A percentile compares a stretch with the other conserved stretches of the same genome.
Conservation (phyloP, 2,329 filamentous ascomycete genomes). For the Eutypa lata region DNA sequence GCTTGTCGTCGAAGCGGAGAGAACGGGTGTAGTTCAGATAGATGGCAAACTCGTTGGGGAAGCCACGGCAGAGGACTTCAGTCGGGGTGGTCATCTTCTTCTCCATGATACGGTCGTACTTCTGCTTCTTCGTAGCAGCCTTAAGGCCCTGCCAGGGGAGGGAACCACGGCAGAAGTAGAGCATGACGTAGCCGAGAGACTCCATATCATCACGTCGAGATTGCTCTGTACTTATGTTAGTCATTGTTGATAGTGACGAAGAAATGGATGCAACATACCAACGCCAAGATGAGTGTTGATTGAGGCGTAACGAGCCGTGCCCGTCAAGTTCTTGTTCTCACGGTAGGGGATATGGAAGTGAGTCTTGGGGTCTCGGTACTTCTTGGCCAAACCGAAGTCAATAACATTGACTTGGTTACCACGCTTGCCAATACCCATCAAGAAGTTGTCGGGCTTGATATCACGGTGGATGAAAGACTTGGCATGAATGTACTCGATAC, state of each 20-base stretch:
- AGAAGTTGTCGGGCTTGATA: constrained; percentile 99
- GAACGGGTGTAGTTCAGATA: constrained; percentile 99
- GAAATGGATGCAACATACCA: constrained; percentile 47
- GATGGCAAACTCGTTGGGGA: constrained; percentile 99
- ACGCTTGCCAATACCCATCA: constrained; percentile 98
- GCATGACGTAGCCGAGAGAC: constrained; percentile 97
- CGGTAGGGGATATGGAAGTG: constrained; percentile 99
- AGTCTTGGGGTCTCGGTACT: constrained; percentile 99
- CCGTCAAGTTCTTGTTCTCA: constrained; percentile 99
- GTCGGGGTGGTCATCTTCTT: constrained; percentile 99
- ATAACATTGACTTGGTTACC: constrained; percentile 99
- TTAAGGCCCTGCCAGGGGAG: constrained; percentile 98
- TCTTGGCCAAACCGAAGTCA: constrained; percentile 98
- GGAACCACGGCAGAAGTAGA: constrained; percentile 99
- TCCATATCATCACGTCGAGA: constrained; percentile 99
- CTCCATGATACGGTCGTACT: constrained; percentile 99
- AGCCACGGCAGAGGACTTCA: constrained; percentile 96
- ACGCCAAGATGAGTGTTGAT: constrained; percentile 99
- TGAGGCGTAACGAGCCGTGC: constrained; percentile 95
- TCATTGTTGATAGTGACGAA: not conserved
- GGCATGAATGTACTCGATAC: constrained; percentile 99
- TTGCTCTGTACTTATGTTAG: constrained; percentile 65
- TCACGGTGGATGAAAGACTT: constrained; percentile 99
- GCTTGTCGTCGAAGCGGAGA: constrained; percentile 98
- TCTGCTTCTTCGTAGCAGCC: constrained; percentile 99